These are phyloP conservation scores for Phytophthora pluvialis DNA, from an alignment of 352 stramenopile genomes.

Conservation along the genomic window DNA sequence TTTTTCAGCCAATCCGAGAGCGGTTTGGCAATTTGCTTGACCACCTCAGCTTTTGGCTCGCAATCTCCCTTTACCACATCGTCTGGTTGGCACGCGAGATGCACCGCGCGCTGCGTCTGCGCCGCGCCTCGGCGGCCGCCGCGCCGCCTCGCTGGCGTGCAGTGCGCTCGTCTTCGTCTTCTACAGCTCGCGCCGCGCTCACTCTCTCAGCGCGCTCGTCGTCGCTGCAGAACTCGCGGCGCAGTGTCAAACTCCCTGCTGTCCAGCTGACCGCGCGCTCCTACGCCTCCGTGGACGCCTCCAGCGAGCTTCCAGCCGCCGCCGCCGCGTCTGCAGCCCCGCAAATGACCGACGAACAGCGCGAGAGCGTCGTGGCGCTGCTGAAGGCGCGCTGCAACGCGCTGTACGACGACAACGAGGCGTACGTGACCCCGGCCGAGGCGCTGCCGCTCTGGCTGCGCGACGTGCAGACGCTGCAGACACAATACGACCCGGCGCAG, in stretches of 20 bases:
- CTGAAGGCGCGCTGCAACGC: slow-evolving; percentile 63
- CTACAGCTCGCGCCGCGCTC: not conserved
- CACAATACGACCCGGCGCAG: slow-evolving; percentile 9
- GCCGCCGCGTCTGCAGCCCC: not conserved
- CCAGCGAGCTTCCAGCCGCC: slow-evolving; percentile 14
- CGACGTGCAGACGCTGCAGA: slow-evolving; percentile 38
- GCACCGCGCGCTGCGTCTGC: slow-evolving; percentile 40
- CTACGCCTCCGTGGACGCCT: slow-evolving; percentile 20
- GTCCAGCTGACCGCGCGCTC: slow-evolving; percentile 1
- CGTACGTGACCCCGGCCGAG: slow-evolving; percentile 28
- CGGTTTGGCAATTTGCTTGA: not conserved
- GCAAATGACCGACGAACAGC: slow-evolving; percentile 20
- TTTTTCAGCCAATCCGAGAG: not conserved
- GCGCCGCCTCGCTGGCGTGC: not conserved
- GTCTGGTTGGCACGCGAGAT: slow-evolving; percentile 35
- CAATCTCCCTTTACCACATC: slow-evolving; percentile 17
- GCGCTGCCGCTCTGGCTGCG: slow-evolving; percentile 44
- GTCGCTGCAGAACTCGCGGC: slow-evolving; percentile 12
- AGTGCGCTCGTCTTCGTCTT: not conserved
- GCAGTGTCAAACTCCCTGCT: not conserved
- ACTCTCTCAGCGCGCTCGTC: not conserved
- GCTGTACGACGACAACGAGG: slow-evolving; percentile 57
- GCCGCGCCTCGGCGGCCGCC: slow-evolving; percentile 16
- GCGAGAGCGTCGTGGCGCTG: slow-evolving; percentile 37
- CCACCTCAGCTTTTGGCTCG: slow-evolving; percentile 15